A percentile compares a stretch with the other conserved stretches of the same genome.
Conservation (phyloP, 169 alveolate genomes). For the Plasmodium ovale region DNA sequence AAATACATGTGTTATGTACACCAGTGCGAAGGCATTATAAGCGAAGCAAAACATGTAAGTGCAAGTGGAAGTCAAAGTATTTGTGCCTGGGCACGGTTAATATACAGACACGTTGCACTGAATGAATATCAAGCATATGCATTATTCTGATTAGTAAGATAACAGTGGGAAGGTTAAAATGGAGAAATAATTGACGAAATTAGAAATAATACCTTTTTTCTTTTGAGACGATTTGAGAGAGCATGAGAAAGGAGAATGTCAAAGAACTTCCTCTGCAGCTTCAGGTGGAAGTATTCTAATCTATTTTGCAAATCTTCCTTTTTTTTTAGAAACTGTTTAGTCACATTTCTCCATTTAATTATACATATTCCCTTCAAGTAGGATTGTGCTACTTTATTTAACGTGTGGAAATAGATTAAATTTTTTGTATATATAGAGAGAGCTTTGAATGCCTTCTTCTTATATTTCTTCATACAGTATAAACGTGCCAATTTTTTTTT, state of each 20-base stretch:
- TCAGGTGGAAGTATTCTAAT: neutral
- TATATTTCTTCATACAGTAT: constrained; percentile 26
- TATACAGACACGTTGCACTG: too few relatives aligned
- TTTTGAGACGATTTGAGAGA: neutral
- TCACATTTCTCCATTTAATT: constrained; percentile 36
- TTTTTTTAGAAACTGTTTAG: constrained; percentile 10
- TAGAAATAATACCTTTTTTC: constrained; percentile 17
- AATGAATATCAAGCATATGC: too few relatives aligned
- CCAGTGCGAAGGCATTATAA: neutral
- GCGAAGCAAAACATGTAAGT: too few relatives aligned
- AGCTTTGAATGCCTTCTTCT: constrained; percentile 35
- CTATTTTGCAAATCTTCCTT: constrained; percentile 12
- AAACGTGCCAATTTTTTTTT: constrained; percentile 26
- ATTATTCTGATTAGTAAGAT: too few relatives aligned
- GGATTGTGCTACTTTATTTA: constrained; percentile 15
- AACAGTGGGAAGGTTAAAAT: too few relatives aligned
- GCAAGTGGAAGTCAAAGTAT: too few relatives aligned
- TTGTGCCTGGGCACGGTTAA: too few relatives aligned
- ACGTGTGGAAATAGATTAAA: constrained; percentile 18
- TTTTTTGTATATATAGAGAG: constrained; percentile 34
- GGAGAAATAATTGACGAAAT: too few relatives aligned
- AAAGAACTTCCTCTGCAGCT: constrained; percentile 11
- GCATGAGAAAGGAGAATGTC: constrained; percentile 8
- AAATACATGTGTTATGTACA: neutral
- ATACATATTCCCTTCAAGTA: constrained; percentile 39